Conservation (phyloP, 257 asterid species). For the Thymus quinquecostatus region DNA sequence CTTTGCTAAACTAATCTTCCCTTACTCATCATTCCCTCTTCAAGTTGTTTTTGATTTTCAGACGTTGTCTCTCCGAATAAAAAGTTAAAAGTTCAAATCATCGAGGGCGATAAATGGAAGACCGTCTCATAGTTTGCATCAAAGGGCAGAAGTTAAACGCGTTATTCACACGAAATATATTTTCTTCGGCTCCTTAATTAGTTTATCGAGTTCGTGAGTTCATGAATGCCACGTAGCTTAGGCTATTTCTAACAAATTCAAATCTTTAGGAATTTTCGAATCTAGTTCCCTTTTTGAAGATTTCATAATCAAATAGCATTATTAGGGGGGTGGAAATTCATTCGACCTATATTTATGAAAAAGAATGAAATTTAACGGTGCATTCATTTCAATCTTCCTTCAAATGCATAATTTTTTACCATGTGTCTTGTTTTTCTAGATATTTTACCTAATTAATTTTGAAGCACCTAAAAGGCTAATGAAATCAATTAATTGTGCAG, state of each 20-base stretch:
- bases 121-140: too few relatives aligned
- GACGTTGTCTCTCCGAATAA: too few relatives aligned
- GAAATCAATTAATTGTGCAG: too few relatives aligned
- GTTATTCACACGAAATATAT: too few relatives aligned
- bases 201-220: not conserved
- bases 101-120: too few relatives aligned
- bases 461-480: not conserved
- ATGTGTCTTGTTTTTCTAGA: not conserved
- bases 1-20: not conserved
- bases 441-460: not conserved
- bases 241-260: not conserved
- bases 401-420: not conserved
- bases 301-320: not conserved
- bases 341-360: not conserved
- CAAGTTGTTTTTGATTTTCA: too few relatives aligned
- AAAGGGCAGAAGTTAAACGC: too few relatives aligned
- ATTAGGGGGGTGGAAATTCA: not conserved
- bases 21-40: too few relatives aligned
- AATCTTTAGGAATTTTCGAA: not conserved
- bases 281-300: not conserved
- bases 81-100: too few relatives aligned
- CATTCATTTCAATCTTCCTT: not conserved
- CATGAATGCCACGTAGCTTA: not conserved
- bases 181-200: not conserved
- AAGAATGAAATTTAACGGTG: not conserved